These are phyloP conservation scores for Entomortierella lignicola DNA, from an alignment of 192 early-diverging fungal genomes.

Conservation along the genomic window DNA sequence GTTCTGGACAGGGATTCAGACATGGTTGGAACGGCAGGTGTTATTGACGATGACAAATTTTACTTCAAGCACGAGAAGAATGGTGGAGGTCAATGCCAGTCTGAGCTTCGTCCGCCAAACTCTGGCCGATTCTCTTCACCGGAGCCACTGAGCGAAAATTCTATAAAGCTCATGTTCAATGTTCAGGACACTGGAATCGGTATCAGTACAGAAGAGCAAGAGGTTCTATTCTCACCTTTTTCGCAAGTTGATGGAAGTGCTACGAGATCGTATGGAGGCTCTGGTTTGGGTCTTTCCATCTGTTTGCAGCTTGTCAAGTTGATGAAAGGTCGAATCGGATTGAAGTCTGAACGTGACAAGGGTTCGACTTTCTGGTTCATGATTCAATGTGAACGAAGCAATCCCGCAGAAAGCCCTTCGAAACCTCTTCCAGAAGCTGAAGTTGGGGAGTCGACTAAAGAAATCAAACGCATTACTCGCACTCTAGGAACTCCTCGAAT, in stretches of 20 bases:
- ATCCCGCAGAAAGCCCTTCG: constrained; percentile 1
- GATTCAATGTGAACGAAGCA: constrained; percentile 41
- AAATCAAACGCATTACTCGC: constrained; percentile 51
- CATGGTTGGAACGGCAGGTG: constrained; percentile 11
- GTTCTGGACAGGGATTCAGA: constrained; percentile 51
- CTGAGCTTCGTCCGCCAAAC: constrained; percentile 44
- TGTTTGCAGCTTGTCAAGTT: constrained; percentile 67
- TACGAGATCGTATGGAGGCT: constrained; percentile 73
- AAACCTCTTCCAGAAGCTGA: constrained; percentile 12
- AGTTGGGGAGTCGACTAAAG: constrained; percentile 36
- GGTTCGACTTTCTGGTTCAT: constrained; percentile 67
- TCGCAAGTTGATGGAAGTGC: constrained; percentile 76
- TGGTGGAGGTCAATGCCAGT: constrained; percentile 28
- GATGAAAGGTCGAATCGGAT: constrained; percentile 67
- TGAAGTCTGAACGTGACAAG: constrained; percentile 47
- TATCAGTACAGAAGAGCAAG: constrained; percentile 49
- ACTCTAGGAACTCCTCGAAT: constrained; percentile 45
- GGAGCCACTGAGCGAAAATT: constrained; percentile 47
- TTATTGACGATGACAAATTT: constrained; percentile 36
- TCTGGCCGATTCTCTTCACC: constrained; percentile 50
- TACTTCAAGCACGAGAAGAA: constrained; percentile 49
- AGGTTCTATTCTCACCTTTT: constrained; percentile 66
- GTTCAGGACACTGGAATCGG: constrained; percentile 67
- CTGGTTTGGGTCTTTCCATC: constrained; percentile 74
- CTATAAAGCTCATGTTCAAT: constrained; percentile 54